A percentile compares a stretch with the other conserved stretches of the same genome.
These are phyloP conservation scores for Dorcoceras hygrometricum DNA, from an alignment of 257 asterid species.

Conservation along the genomic window DNA sequence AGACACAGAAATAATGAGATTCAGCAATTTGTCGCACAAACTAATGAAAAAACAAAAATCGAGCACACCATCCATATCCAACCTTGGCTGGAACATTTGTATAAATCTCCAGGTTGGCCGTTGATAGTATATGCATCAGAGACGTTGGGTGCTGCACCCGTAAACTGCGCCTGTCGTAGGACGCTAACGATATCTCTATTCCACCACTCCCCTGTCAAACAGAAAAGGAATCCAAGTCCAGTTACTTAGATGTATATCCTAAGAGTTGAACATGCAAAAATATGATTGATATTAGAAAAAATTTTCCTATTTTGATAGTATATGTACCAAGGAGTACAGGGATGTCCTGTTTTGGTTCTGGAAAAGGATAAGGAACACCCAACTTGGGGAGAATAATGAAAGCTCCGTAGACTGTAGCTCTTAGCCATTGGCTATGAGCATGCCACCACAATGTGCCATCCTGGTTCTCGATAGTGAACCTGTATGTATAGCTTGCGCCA, in stretches of 20 bases:
- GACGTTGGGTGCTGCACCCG: conserved; percentile 71
- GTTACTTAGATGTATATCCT: background rate
- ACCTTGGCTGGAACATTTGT: conserved; percentile 57
- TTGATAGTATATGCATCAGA: conserved; percentile 78
- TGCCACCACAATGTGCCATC: conserved; percentile 82
- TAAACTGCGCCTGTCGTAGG: conserved; percentile 51
- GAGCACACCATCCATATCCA: background rate
- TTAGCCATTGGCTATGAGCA: conserved; percentile 63
- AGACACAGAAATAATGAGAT: conserved; percentile 4
- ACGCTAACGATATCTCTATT: conserved; percentile 53
- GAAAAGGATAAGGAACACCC: conserved; percentile 50
- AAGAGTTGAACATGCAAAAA: background rate
- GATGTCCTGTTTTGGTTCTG: conserved; percentile 37
- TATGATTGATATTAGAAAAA: no score
- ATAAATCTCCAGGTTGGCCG: conserved; percentile 76
- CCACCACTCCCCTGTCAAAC: conserved; percentile 80
- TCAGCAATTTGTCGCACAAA: background rate
- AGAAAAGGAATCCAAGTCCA: background rate
- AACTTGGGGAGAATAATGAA: conserved; percentile 45
- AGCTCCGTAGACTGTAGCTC: conserved; percentile 65
- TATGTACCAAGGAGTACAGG: conserved; percentile 51
- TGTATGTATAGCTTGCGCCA: conserved; percentile 52
- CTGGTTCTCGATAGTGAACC: conserved; percentile 52
- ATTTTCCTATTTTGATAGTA: background rate
- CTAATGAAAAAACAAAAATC: background rate